Evolutionary conservation across 352 stramenopile species (phyloP).

Genomic region (Salisapilia sapeloensis): DNA sequence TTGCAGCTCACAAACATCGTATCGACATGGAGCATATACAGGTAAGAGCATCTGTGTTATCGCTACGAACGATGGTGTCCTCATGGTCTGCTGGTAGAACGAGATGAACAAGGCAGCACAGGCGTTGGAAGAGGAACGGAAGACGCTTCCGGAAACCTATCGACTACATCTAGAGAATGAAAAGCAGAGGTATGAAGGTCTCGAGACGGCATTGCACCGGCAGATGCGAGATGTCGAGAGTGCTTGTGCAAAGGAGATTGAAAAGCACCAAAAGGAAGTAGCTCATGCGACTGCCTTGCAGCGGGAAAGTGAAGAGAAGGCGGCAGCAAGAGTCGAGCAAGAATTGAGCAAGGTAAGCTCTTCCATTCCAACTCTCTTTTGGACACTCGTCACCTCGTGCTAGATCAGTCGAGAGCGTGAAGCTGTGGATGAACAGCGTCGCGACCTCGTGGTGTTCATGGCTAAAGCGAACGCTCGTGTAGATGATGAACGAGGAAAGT

Average conservation of each 20-base stretch:
- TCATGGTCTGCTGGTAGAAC: slow-evolving; percentile 2
- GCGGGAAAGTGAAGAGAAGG: slow-evolving; percentile 26
- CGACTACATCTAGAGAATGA: slow-evolving; percentile 31
- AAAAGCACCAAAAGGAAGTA: slow-evolving; percentile 20
- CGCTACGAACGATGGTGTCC: background rate
- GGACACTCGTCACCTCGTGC: background rate
- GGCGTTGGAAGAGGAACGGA: slow-evolving; percentile 20
- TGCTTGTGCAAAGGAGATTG: slow-evolving; percentile 15
- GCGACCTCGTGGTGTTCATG: slow-evolving; percentile 38
- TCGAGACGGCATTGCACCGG: slow-evolving; percentile 25
- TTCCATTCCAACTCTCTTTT: too few species aligned
- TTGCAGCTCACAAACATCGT: slow-evolving; percentile 35
- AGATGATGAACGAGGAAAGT: slow-evolving; percentile 52
- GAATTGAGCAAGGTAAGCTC: slow-evolving; percentile 33
- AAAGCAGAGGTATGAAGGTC: slow-evolving; percentile 43
- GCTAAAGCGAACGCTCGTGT: slow-evolving; percentile 23
- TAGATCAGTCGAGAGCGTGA: slow-evolving; percentile 50
- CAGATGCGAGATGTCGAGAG: slow-evolving; percentile 39
- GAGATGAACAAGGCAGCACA: slow-evolving; percentile 18
- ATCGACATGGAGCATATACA: slow-evolving; percentile 28
- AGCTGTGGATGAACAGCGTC: slow-evolving; percentile 50
- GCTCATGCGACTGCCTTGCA: slow-evolving; percentile 12
- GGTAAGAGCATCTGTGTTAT: slow-evolving; percentile 2
- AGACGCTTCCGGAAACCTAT: slow-evolving; percentile 40
- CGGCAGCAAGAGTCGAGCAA: slow-evolving; percentile 37